Evolutionary conservation across 1,284 basidiomycete species (phyloP), one percentile per base, ranked within the genome.

Genomic region (Malassezia globosa): DNA sequence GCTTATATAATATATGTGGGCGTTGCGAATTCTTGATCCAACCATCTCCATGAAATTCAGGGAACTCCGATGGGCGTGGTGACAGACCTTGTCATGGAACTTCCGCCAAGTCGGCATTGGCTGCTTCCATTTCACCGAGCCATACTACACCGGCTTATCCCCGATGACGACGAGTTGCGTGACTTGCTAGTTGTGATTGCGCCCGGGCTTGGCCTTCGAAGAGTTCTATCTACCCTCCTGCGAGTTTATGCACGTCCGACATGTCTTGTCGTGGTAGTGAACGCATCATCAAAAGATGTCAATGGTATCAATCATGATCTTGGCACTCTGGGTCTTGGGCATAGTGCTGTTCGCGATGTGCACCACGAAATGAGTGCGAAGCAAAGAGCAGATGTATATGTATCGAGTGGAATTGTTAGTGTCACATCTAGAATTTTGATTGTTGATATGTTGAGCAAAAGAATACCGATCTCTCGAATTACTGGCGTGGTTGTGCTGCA

Each of bases 401-500:
- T 62, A 5, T 53, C 53, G 10, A 66, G 66, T 10, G 68, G 94
- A 1, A 76, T 99, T 5, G 78, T 96, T 43, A 88, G 86, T 8
- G 83, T 96, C 31, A 97, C 92, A 0, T 89, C 87, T 25, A 81
- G 87, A 22, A 96, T 99, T 58, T 76, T 97, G 22, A 84, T 92
- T 37, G 88, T 92, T 43, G 94, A 97, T 69, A 85, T 97, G 81
- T 75, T 99, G 76, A 86, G 62, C 59, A 79, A 80, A 6, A 84
- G 85, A 59, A 81, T 96, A 11, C 89, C 89, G 0, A 83, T 80
- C 0, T 78, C 84, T 18, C 76, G 87, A 38, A 84, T 97, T 41
- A 86, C 88, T 0, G 92, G 92, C 1, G 78, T 97, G n/a, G 76
- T 96, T 3, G 79, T 97, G n/a, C 70, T 96, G 31, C 89, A 94